Evolutionary conservation across 768 basidiomycete genomes (phyloP).

Genomic region (Mycena crocata): DNA sequence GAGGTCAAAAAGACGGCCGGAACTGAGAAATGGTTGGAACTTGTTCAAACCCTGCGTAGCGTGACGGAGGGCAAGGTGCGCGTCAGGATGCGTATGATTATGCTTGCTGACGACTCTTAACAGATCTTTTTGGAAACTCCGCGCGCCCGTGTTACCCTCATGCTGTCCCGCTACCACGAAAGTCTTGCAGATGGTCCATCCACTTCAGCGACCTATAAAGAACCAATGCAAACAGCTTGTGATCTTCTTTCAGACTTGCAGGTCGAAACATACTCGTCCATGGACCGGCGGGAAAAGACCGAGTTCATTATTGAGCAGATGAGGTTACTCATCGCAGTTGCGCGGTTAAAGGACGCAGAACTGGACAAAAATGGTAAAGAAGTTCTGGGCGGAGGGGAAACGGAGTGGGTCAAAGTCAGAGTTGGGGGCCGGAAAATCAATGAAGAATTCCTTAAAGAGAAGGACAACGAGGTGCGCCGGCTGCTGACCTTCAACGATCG

Average conservation of each 20-base stretch:
- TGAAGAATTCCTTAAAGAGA: slow-evolving; percentile 89
- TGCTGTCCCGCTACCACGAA: slow-evolving; percentile 90
- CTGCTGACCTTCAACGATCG: background rate
- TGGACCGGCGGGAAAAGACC: slow-evolving; percentile 98
- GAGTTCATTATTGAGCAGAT: slow-evolving; percentile 99
- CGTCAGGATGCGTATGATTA: slow-evolving; percentile 1
- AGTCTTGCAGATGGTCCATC: slow-evolving; percentile 60
- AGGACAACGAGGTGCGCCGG: slow-evolving; percentile 82
- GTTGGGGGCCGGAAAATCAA: slow-evolving; percentile 96
- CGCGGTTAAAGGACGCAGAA: slow-evolving; percentile 79
- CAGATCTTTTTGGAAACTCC: slow-evolving; percentile 94
- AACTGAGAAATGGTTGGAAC: slow-evolving; percentile 82
- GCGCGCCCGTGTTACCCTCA: slow-evolving; percentile 91
- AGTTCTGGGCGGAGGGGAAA: slow-evolving; percentile 75
- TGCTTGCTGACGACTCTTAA: background rate
- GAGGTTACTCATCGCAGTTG: slow-evolving; percentile 85
- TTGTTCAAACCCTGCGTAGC: slow-evolving; percentile 88
- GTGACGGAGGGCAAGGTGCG: slow-evolving; percentile 97
- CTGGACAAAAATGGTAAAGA: slow-evolving; percentile 73
- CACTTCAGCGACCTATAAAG: slow-evolving; percentile 63
- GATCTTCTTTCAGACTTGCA: slow-evolving; percentile 95
- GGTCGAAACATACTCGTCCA: slow-evolving; percentile 98
- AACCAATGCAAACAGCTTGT: slow-evolving; percentile 85
- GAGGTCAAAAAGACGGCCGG: slow-evolving; percentile 78
- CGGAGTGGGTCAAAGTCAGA: slow-evolving; percentile 93